Conservation (phyloP, 768 basidiomycete species). For the Serpula lacrymans region DNA sequence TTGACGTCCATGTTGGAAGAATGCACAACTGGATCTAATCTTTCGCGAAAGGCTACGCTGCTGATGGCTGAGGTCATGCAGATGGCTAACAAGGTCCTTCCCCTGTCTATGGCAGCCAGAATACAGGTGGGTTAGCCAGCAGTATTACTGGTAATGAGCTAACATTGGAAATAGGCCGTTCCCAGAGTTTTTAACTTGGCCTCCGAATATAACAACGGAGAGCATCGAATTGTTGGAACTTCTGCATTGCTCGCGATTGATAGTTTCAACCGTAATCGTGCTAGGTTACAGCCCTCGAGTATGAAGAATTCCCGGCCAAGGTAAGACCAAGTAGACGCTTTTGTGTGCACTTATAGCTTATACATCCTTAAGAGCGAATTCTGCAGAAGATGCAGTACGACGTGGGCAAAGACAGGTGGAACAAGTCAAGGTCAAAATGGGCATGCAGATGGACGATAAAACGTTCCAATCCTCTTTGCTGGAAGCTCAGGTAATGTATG, state of each 20-base stretch:
- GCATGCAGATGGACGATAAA: constrained; percentile 94
- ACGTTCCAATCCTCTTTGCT: constrained; percentile 82
- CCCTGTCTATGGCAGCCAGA: constrained; percentile 73
- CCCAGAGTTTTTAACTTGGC: constrained; percentile 85
- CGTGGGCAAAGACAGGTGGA: constrained; percentile 90
- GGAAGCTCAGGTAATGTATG: constrained; percentile 70
- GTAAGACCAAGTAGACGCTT: constrained; percentile 33
- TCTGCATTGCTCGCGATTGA: constrained; percentile 86
- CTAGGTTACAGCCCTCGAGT: constrained; percentile 58
- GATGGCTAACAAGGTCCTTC: constrained; percentile 83
- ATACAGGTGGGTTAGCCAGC: constrained; percentile 77
- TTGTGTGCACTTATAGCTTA: not conserved
- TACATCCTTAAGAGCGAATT: constrained; percentile 57
- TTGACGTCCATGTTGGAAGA: constrained; percentile 85
- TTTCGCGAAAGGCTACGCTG: constrained; percentile 88
- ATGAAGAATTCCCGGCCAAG: constrained; percentile 61
- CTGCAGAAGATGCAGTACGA: constrained; percentile 80
- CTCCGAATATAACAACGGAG: constrained; percentile 71
- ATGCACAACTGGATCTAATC: constrained; percentile 59
- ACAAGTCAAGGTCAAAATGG: constrained; percentile 83
- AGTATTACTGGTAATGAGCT: no score
- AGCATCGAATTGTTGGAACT: constrained; percentile 79
- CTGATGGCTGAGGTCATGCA: constrained; percentile 90
- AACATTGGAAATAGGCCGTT: constrained; percentile 54
- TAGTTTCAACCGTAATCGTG: constrained; percentile 87